Evolutionary conservation across 2,329 filamentous ascomycete species (phyloP).

Genomic region (Cladophialophora chaetospira): DNA sequence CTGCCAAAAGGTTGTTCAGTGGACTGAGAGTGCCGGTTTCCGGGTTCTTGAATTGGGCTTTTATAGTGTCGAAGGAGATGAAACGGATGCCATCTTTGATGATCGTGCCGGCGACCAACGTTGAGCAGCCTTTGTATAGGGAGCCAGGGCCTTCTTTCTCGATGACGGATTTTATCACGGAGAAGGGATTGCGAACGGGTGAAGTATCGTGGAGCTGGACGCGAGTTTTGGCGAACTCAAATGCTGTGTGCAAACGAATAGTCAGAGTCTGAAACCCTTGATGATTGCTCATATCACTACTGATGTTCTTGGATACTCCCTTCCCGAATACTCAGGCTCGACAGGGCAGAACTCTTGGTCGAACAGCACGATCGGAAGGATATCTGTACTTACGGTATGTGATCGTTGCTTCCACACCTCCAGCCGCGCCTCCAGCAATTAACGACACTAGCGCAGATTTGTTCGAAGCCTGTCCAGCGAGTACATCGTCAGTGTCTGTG

Average conservation of each 20-base stretch:
- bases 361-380: neutral
- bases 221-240: constrained; percentile 69
- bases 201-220: constrained; percentile 55
- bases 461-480: constrained; percentile 12
- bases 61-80: constrained; percentile 66
- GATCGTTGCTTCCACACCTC: constrained; percentile 55
- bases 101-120: constrained; percentile 62
- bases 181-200: constrained; percentile 59
- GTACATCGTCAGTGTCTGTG: neutral
- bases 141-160: constrained; percentile 59
- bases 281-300: too few relatives aligned
- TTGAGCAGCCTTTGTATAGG: constrained; percentile 65
- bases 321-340: too few relatives aligned
- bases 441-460: constrained; percentile 49
- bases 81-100: constrained; percentile 69
- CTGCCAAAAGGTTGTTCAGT: constrained; percentile 60
- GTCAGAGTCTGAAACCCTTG: neutral
- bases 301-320: too few relatives aligned
- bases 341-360: too few relatives aligned
- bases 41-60: constrained; percentile 53
- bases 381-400: constrained; percentile 39
- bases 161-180: constrained; percentile 58
- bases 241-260: constrained; percentile 43
- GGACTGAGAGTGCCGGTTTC: constrained; percentile 61
- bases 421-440: constrained; percentile 54